Percentiles rank a stretch among this genome's conserved stretches.
Evolutionary conservation across 1,139 yeast species (phyloP).

Genomic region (Williopsis jadinii): DNA sequence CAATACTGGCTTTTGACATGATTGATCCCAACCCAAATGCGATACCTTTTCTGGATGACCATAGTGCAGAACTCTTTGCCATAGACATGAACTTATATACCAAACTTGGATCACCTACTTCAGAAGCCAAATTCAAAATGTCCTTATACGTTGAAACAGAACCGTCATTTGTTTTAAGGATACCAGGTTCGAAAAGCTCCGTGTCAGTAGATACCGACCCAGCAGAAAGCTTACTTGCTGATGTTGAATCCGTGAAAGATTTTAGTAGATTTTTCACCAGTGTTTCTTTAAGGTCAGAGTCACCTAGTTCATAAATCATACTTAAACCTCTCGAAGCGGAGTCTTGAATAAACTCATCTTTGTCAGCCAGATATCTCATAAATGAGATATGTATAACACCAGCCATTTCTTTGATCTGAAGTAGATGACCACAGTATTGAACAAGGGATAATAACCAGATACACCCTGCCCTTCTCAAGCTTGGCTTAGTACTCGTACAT

Average conservation of each 20-base stretch:
- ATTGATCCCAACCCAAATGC: conserved; percentile 91
- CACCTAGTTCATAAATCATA: conserved; percentile 74
- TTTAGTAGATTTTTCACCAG: conserved; percentile 68
- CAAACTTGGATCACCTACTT: conserved; percentile 90
- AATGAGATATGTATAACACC: conserved; percentile 63
- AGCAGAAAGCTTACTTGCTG: conserved; percentile 43
- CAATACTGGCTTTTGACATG: conserved; percentile 70
- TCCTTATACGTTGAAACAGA: conserved; percentile 86
- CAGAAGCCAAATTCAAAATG: conserved; percentile 79
- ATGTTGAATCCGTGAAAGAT: conserved; percentile 69
- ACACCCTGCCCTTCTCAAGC: conserved; percentile 69
- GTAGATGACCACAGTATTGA: conserved; percentile 58
- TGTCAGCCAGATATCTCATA: conserved; percentile 66
- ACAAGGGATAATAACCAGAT: conserved; percentile 79
- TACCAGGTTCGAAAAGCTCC: conserved; percentile 77
- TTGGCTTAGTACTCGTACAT: conserved; percentile 63
- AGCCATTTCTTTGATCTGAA: conserved; percentile 37
- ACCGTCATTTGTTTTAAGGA: conserved; percentile 72
- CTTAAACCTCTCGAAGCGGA: conserved; percentile 87
- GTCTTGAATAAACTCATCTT: conserved; percentile 84
- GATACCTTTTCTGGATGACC: conserved; percentile 92
- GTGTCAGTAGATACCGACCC: conserved; percentile 79
- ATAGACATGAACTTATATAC: conserved; percentile 93
- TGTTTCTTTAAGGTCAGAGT: conserved; percentile 57
- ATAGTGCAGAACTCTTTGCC: conserved; percentile 79